Base-by-base conservation (phyloP, 1,284 basidiomycete genomes). In the Crucibulum cyathiforme region DNA sequence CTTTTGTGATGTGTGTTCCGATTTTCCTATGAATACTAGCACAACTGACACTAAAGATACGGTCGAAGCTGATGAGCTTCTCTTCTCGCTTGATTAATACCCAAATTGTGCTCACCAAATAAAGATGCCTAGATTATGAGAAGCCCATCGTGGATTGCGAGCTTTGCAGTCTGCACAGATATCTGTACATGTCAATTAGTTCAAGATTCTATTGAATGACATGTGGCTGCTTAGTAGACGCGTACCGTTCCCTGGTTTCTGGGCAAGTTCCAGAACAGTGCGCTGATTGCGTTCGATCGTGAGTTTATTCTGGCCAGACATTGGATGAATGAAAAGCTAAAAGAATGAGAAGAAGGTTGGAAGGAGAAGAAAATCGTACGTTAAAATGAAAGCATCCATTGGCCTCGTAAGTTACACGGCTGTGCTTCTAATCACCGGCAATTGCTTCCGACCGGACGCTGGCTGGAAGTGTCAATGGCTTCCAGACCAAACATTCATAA, bases 21-120 rank as follows among this genome's bases (percentile, higher is more conserved):
- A 96, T 90, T 81, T 95, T 95, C 59, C 94, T 84, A 75, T 96
- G 94, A 52, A 95, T 88, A 64, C 91, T 91, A 36, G 93, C 94
- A 71, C 94, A 96, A 66, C 85, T 85, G 46, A 94, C 82, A 67
- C 93, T 93, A 59, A 48, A 67, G 17, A 38, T 62, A 36, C 46
- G 34, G 10, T 35, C 51, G 36, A 17, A 36, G 41, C 41, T 24
- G 47, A 52, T 37, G 38, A 48, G 39, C 39, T 43, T 38, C 57
- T 41, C 12, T 50, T 35, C 15, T 17, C 24, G 24, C 4, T 24
- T 4, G 24, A 56, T 53, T 24, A 36, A 48, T 9, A 51, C 35
- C 47, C 13, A 31, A 45, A 35, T 12, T 45, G 17, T 47, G 71
- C 81, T 59, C 69, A 92, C 90, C 92, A 94, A 35, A 94, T 82